phyloP scores from a whole-genome alignment of 1,284 basidiomycete genomes.

The Ceratobasidium papillatum region DNA sequence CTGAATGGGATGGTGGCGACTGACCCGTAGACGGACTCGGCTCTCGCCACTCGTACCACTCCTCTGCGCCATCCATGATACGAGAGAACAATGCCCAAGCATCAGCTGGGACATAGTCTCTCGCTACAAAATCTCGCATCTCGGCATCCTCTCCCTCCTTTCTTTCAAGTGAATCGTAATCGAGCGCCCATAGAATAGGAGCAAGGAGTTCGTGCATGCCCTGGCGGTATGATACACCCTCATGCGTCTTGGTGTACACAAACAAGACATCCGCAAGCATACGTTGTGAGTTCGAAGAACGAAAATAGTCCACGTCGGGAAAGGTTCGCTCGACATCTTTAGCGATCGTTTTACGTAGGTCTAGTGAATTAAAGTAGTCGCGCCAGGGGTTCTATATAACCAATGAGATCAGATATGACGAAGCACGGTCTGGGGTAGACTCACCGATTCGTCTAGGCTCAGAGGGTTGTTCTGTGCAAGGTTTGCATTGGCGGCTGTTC shows the following conservation, averaged over 20 bases:
- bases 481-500: conserved; percentile 53
- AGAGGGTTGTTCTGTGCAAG: conserved; percentile 84
- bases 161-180: conserved; percentile 75
- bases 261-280: conserved; percentile 87
- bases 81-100: conserved; percentile 81
- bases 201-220: conserved; percentile 97
- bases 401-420: conserved; percentile 37
- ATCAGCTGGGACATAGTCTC: conserved; percentile 78
- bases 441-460: conserved; percentile 80
- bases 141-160: conserved; percentile 44
- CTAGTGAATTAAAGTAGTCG: conserved; percentile 87
- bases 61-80: conserved; percentile 78
- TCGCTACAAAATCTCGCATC: conserved; percentile 68
- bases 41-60: conserved; percentile 92
- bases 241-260: conserved; percentile 77
- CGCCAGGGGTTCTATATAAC: conserved; percentile 84
- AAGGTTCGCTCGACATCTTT: conserved; percentile 97
- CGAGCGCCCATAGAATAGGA: conserved; percentile 80
- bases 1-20: not conserved
- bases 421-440: conserved; percentile 44
- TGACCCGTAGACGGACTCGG: conserved; percentile 48
- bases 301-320: conserved; percentile 90
- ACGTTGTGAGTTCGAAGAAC: conserved; percentile 73
- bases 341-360: conserved; percentile 83
- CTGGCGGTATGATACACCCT: conserved; percentile 87